phyloP scores from a whole-genome alignment of 106 monocot genomes.

The Dendrobium chrysotoxum region DNA sequence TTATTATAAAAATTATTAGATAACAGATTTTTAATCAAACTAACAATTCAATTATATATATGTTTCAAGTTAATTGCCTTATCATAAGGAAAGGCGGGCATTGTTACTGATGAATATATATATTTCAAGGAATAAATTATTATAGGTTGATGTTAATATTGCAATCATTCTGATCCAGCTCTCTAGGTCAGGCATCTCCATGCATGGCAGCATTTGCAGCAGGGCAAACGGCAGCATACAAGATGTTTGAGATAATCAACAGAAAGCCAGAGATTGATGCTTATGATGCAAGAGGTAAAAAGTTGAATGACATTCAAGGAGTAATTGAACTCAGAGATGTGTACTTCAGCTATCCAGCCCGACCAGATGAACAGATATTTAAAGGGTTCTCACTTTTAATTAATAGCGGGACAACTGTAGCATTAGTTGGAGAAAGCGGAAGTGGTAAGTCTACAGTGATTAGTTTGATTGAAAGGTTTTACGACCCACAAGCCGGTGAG shows the following conservation, averaged over 20 bases:
- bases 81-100: too few species aligned
- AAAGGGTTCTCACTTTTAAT: slow-evolving; percentile 18
- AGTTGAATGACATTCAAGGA: slow-evolving; percentile 10
- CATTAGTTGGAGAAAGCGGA: slow-evolving; percentile 23
- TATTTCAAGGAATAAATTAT: too few species aligned
- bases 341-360: slow-evolving; percentile 16
- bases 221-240: slow-evolving; percentile 17
- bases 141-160: not conserved
- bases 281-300: slow-evolving; percentile 11
- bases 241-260: slow-evolving; percentile 16
- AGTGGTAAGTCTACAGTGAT: slow-evolving; percentile 17
- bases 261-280: slow-evolving; percentile 23
- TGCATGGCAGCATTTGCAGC: slow-evolving; percentile 15
- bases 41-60: too few species aligned
- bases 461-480: slow-evolving; percentile 21
- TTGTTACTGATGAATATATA: too few species aligned
- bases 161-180: slow-evolving; percentile 4
- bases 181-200: slow-evolving; percentile 20
- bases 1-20: too few species aligned
- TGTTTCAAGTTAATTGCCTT: too few species aligned
- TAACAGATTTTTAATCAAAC: too few species aligned
- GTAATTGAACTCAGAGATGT: slow-evolving; percentile 17
- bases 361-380: slow-evolving; percentile 14
- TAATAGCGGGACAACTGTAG: slow-evolving; percentile 13
- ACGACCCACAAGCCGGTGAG: slow-evolving; percentile 21